A percentile compares a stretch with the other conserved stretches of the same genome.
Evolutionary conservation across 768 basidiomycete genomes (phyloP).

Genomic region (Tricholoma saponaceum): DNA sequence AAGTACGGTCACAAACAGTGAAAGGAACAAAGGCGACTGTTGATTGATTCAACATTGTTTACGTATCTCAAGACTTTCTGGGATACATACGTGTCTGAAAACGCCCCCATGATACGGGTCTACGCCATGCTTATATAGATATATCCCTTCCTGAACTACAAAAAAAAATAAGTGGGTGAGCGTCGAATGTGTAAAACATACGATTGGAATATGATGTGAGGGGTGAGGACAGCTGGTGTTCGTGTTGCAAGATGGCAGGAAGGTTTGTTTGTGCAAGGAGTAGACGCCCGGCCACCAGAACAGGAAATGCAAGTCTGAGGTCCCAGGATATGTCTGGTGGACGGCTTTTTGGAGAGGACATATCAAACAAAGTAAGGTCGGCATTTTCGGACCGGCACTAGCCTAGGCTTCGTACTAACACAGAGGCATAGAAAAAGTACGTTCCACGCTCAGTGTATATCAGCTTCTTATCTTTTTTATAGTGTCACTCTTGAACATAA

Average conservation of each 20-base stretch:
- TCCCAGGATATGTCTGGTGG: background rate
- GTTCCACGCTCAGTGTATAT: too few relatives aligned
- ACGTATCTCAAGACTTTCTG: background rate
- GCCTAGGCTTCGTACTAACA: too few relatives aligned
- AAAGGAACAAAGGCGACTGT: conserved; percentile 79
- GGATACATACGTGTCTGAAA: conserved; percentile 72
- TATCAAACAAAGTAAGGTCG: too few relatives aligned
- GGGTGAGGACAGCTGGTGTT: conserved; percentile 79
- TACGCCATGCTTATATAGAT: conserved; percentile 69
- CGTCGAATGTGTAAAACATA: conserved; percentile 34
- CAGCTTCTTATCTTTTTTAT: too few relatives aligned
- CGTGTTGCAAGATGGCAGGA: conserved; percentile 50
- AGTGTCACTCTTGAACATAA: too few relatives aligned
- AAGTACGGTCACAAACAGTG: conserved; percentile 68
- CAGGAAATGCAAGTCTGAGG: conserved; percentile 28
- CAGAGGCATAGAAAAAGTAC: too few relatives aligned
- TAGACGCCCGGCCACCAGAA: conserved; percentile 45
- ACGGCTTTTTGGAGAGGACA: conserved; percentile 9
- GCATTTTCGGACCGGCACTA: background rate
- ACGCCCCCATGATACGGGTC: conserved; percentile 86
- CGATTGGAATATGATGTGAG: conserved; percentile 75
- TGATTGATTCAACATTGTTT: background rate
- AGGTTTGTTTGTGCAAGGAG: conserved; percentile 49
- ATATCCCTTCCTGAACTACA: conserved; percentile 87
- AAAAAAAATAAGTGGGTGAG: background rate